A percentile compares a stretch with the other conserved stretches of the same genome.
Evolutionary conservation across 768 basidiomycete genomes (phyloP).

Genomic region (Mycena pura): DNA sequence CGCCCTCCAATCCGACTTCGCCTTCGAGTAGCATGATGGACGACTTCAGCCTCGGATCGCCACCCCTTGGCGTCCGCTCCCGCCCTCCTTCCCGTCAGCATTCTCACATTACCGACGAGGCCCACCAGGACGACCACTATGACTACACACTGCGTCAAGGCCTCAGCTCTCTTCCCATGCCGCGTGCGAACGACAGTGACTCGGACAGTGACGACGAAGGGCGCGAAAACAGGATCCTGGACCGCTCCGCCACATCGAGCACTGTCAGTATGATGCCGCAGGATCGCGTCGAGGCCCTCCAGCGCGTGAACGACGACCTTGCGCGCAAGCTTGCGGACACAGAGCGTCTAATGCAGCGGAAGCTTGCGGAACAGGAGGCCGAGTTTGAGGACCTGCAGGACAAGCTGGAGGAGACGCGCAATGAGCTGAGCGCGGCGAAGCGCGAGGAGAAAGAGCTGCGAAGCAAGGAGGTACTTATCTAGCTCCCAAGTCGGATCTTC

Average conservation of each 20-base stretch:
- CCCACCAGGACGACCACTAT: constrained; percentile 39
- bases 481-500: too few species aligned
- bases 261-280: constrained; percentile 72
- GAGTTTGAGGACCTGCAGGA: constrained; percentile 83
- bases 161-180: constrained; percentile 64
- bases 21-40: constrained; percentile 41
- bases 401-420: constrained; percentile 76
- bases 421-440: constrained; percentile 80
- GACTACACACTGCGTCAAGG: constrained; percentile 45
- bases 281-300: constrained; percentile 77
- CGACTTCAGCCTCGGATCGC: constrained; percentile 43
- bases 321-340: constrained; percentile 76
- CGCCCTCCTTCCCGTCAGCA: constrained; percentile 69
- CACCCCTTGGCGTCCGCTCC: constrained; percentile 46
- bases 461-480: constrained; percentile 74
- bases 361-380: constrained; percentile 78
- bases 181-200: constrained; percentile 51
- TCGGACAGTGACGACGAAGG: constrained; percentile 63
- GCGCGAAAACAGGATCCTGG: constrained; percentile 62
- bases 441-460: constrained; percentile 93
- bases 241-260: constrained; percentile 48
- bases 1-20: constrained; percentile 77
- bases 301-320: constrained; percentile 78
- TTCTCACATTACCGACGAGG: constrained; percentile 31
- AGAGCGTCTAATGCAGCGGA: constrained; percentile 69